These are phyloP conservation scores for Yamadazyma nakazawae DNA, from an alignment of 805 yeast genomes.

Conservation along the genomic window DNA sequence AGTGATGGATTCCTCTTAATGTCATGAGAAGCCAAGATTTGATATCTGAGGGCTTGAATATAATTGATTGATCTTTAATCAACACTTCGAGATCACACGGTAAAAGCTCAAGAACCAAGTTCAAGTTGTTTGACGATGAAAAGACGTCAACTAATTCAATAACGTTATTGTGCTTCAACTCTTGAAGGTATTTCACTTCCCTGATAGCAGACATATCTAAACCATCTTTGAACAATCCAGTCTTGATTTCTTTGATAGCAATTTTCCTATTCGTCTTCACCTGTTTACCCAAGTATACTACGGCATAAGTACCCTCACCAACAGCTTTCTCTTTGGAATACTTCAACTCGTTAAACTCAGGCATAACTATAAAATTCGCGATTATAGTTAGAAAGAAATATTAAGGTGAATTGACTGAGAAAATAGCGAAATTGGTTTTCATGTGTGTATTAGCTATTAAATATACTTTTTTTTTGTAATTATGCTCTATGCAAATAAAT, in stretches of 20 bases:
- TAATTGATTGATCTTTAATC: constrained; percentile 71
- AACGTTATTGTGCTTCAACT: constrained; percentile 65
- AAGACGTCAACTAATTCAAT: constrained; percentile 89
- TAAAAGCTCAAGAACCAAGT: constrained; percentile 86
- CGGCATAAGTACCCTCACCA: constrained; percentile 99
- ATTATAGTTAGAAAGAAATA: not conserved
- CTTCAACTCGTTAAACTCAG: constrained; percentile 12
- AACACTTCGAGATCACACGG: constrained; percentile 86
- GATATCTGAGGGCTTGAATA: constrained; percentile 82
- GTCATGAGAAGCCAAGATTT: constrained; percentile 96
- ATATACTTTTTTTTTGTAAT: not conserved
- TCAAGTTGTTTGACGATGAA: constrained; percentile 60
- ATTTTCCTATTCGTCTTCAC: constrained; percentile 52
- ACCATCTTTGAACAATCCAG: constrained; percentile 93
- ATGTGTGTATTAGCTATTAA: constrained; percentile 7
- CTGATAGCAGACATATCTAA: constrained; percentile 96
- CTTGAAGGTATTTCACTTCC: constrained; percentile 86
- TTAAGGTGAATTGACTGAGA: not conserved
- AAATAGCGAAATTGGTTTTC: too few species aligned
- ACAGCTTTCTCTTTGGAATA: constrained; percentile 72
- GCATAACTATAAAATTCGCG: constrained; percentile 4
- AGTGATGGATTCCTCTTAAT: constrained; percentile 89
- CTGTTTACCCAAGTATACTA: constrained; percentile 82
- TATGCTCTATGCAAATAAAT: constrained; percentile 1
- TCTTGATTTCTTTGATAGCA: constrained; percentile 94